Conservation (phyloP, 1,284 basidiomycete species). For the Irpex rosettiformis region DNA sequence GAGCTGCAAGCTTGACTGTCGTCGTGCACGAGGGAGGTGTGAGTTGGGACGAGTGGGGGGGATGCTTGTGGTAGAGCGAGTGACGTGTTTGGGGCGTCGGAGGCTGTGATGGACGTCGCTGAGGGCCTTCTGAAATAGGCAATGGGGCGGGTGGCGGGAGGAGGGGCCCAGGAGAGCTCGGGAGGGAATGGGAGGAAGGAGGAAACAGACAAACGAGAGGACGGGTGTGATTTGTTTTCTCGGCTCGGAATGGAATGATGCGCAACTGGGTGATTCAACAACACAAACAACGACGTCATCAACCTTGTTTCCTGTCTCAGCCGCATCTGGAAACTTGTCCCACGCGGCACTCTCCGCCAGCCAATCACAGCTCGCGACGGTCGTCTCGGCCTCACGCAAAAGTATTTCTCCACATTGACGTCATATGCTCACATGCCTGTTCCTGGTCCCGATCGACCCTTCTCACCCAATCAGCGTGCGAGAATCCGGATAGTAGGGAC, state of each 20-base stretch:
- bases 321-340: conserved; percentile 8
- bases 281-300: conserved; percentile 15
- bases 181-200: conserved; percentile 11
- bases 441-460: conserved; percentile 6
- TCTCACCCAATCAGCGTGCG: not conserved
- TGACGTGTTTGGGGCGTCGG: not conserved
- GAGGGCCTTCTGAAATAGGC: not conserved
- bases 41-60: conserved; percentile 3
- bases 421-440: conserved; percentile 12
- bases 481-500: not conserved
- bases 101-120: not conserved
- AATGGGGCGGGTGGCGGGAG: conserved; percentile 6
- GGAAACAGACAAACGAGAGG: conserved; percentile 8
- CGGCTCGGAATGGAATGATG: conserved; percentile 8
- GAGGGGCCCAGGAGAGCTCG: not conserved
- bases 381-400: conserved; percentile 10
- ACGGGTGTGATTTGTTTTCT: conserved; percentile 12
- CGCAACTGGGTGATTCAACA: conserved; percentile 10
- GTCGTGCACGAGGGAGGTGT: conserved; percentile 5
- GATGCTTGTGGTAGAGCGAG: not conserved
- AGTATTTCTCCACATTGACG: conserved; percentile 9
- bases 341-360: conserved; percentile 9
- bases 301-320: conserved; percentile 1
- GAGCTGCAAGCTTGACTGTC: conserved; percentile 5
- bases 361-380: conserved; percentile 6